Conservation (phyloP, 257 asterid species). For the Nicotiana tabacum region DNA sequence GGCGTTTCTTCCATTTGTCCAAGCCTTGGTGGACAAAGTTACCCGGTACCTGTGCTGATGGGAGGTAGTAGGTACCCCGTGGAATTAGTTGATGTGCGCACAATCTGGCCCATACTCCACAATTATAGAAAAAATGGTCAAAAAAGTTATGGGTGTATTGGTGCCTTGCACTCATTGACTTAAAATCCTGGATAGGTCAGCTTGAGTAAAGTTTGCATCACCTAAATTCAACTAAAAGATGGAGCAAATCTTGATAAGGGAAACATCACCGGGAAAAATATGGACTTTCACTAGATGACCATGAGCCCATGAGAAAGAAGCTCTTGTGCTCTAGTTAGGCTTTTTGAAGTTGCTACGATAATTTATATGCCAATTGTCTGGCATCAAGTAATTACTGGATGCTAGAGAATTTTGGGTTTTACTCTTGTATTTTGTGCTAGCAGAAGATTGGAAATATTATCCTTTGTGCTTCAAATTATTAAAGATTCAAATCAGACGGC, state of each 20-base stretch:
- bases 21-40: too few species aligned
- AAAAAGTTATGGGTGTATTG: not conserved
- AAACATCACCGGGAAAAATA: not conserved
- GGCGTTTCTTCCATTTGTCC: too few species aligned
- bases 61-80: too few species aligned
- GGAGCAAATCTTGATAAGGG: not conserved
- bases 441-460: not conserved
- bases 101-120: too few species aligned
- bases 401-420: not conserved
- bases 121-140: too few species aligned
- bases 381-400: not conserved
- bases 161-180: not conserved
- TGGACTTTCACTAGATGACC: not conserved
- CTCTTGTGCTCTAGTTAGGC: not conserved
- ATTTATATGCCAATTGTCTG: not conserved
- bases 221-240: not conserved
- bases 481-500: not conserved
- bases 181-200: not conserved
- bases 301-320: not conserved
- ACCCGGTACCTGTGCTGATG: too few species aligned
- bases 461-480: not conserved
- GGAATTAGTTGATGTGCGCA: too few species aligned
- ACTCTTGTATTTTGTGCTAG: not conserved
- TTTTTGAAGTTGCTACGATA: not conserved
- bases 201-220: not conserved